A percentile compares a stretch with the other conserved stretches of the same genome.
These are phyloP conservation scores for Thielaviopsis punctulata DNA, from an alignment of 2,329 filamentous ascomycete genomes.

Conservation along the genomic window DNA sequence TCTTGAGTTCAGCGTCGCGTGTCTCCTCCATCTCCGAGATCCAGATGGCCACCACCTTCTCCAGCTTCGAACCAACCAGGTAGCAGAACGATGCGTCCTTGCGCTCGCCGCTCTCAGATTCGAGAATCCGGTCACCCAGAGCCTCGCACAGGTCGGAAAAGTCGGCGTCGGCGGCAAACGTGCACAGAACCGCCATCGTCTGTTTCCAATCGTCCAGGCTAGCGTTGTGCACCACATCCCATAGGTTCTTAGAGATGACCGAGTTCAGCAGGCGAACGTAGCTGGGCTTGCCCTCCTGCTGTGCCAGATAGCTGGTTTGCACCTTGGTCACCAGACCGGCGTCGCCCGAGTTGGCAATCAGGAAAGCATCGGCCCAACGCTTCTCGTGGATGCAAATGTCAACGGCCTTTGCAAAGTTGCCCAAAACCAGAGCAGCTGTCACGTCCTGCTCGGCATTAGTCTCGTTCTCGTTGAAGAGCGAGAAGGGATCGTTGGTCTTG, in stretches of 20 bases:
- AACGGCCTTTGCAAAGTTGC: slow-evolving; percentile 77
- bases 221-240: slow-evolving; percentile 95
- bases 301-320: slow-evolving; percentile 75
- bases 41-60: slow-evolving; percentile 95
- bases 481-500: slow-evolving; percentile 88
- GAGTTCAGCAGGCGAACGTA: slow-evolving; percentile 82
- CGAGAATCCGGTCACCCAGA: slow-evolving; percentile 76
- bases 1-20: slow-evolving; percentile 57
- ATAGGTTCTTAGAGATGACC: slow-evolving; percentile 89
- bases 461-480: slow-evolving; percentile 71
- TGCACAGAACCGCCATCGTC: slow-evolving; percentile 88
- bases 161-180: slow-evolving; percentile 77
- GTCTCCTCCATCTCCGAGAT: slow-evolving; percentile 73
- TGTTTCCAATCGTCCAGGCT: slow-evolving; percentile 92
- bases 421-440: slow-evolving; percentile 74
- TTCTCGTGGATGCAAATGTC: slow-evolving; percentile 79
- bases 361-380: slow-evolving; percentile 86
- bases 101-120: slow-evolving; percentile 56
- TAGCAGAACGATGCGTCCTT: slow-evolving; percentile 96
- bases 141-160: slow-evolving; percentile 93
- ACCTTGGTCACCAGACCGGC: slow-evolving; percentile 89
- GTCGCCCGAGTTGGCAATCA: slow-evolving; percentile 92
- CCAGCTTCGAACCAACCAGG: slow-evolving; percentile 83
- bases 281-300: slow-evolving; percentile 67
- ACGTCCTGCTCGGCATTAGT: slow-evolving; percentile 70